Conservation (phyloP, 371 early-diverging fungal genomes). For the Apophysomyces trapeziformis region DNA sequence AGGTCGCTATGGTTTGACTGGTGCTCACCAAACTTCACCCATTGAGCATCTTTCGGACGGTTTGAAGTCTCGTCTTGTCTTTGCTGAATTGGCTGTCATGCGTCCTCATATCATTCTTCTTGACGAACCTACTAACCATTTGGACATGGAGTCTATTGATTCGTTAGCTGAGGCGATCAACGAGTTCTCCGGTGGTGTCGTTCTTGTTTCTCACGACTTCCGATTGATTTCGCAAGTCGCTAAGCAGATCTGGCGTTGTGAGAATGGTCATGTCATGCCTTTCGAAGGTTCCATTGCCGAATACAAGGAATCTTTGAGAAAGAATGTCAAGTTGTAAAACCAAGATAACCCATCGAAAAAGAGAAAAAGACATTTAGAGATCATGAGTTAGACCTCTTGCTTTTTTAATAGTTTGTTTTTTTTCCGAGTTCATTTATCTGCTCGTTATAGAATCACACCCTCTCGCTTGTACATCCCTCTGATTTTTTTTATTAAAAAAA, state of each 20-base stretch:
- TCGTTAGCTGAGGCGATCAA: conserved; percentile 63
- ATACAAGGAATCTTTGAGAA: conserved; percentile 88
- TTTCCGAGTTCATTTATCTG: conserved; percentile 4
- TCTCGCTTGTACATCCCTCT: conserved; percentile 8
- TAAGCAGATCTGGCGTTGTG: conserved; percentile 96
- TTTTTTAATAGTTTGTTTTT: not conserved
- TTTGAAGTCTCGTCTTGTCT: conserved; percentile 62
- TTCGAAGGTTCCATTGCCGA: conserved; percentile 84
- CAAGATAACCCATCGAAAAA: not conserved
- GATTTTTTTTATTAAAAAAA: not conserved
- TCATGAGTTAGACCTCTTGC: conserved; percentile 4
- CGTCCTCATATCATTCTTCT: conserved; percentile 79
- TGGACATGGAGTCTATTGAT: conserved; percentile 79
- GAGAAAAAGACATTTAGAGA: not conserved
- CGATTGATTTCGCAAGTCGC: conserved; percentile 94
- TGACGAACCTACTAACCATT: conserved; percentile 88
- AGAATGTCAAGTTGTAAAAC: conserved; percentile 72
- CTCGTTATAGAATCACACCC: conserved; percentile 12
- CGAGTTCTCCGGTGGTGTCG: conserved; percentile 65
- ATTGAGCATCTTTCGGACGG: conserved; percentile 65
- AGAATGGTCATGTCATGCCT: conserved; percentile 75
- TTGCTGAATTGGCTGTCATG: conserved; percentile 68
- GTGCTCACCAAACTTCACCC: conserved; percentile 86
- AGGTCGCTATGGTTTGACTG: conserved; percentile 55
- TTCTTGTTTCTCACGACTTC: conserved; percentile 77